Percentiles rank a stretch among this genome's conserved stretches.
phyloP scores from a whole-genome alignment of 257 asterid species.

The Fraxinus quadrangulata region DNA sequence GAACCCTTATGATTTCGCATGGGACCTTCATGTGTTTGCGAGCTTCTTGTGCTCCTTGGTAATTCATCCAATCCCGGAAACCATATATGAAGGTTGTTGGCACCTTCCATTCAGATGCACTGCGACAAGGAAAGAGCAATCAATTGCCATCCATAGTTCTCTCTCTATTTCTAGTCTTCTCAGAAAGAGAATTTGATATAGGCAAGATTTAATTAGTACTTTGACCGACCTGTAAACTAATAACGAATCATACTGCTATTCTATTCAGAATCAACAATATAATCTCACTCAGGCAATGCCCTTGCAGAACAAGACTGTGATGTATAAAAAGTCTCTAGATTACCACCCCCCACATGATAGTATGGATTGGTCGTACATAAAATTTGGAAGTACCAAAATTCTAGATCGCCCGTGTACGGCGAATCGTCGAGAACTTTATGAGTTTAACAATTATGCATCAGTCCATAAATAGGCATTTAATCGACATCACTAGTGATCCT shows the following conservation, averaged over 20 bases:
- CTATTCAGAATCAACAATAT: background rate
- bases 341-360: background rate
- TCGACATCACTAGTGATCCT: background rate
- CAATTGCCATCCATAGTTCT: background rate
- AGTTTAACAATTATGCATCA: background rate
- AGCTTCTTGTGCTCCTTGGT: slow-evolving; percentile 69
- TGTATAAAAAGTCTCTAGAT: too few relatives aligned
- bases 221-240: background rate
- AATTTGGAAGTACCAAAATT: background rate
- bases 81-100: slow-evolving; percentile 79
- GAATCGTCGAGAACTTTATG: background rate
- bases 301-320: background rate
- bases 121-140: slow-evolving; percentile 27
- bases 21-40: slow-evolving; percentile 71
- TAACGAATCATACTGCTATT: background rate
- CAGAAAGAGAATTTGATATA: background rate
- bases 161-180: background rate
- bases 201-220: background rate
- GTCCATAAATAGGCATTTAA: background rate
- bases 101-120: slow-evolving; percentile 80
- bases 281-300: background rate
- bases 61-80: slow-evolving; percentile 69
- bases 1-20: slow-evolving; percentile 76
- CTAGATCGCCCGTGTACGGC: background rate
- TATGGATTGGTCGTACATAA: background rate